Conservation (phyloP, 306 rosid genomes). For the Clitoria ternatea region DNA sequence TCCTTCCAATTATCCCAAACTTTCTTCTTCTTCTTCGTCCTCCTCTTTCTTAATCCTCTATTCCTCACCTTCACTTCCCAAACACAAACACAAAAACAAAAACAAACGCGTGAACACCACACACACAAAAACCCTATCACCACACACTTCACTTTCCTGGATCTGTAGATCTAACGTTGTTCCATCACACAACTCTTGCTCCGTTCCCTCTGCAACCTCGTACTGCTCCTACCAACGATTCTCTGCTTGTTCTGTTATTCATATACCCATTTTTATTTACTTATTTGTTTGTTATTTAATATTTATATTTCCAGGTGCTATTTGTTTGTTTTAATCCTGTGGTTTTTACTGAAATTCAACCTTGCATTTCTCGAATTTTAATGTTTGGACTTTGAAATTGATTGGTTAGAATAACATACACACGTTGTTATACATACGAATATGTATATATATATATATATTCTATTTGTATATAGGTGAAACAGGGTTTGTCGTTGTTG, state of each 20-base stretch:
- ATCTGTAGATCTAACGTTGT: slow-evolving; percentile 77
- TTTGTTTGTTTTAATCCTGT: background rate
- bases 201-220: background rate
- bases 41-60: background rate
- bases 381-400: slow-evolving; percentile 7
- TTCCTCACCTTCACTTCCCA: background rate
- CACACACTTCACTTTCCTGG: slow-evolving; percentile 44
- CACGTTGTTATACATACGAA: background rate
- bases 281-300: background rate
- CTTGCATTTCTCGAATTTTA: background rate
- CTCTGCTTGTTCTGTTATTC: background rate
- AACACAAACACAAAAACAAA: background rate
- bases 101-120: slow-evolving; percentile 18
- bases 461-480: background rate
- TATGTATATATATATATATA: background rate
- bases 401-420: background rate
- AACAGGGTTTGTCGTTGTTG: background rate
- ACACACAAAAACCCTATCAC: slow-evolving; percentile 50
- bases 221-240: background rate
- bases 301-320: slow-evolving; percentile 1
- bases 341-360: slow-evolving; percentile 17
- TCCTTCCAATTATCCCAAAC: background rate
- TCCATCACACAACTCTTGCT: slow-evolving; percentile 49
- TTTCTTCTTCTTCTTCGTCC: background rate
- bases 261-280: background rate